Evolutionary conservation across 2,329 filamentous ascomycete genomes (phyloP).

Genomic region (Fusarium lateritium): DNA sequence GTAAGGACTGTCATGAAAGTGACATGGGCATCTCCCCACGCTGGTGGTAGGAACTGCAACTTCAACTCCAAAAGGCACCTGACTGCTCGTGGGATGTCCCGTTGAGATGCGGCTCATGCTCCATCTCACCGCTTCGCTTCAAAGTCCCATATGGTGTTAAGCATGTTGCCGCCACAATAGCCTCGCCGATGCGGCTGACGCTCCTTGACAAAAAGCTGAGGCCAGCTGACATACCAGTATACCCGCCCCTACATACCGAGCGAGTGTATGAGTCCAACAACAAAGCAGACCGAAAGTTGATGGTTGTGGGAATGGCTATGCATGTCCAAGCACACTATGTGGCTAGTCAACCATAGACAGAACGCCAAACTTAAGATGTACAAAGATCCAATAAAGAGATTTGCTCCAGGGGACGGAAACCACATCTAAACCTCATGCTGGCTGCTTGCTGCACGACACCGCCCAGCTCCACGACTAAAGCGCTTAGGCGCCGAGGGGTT

Average conservation of each 20-base stretch:
- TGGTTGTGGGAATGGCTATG: background rate
- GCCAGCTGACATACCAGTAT: conserved; percentile 26
- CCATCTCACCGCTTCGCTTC: conserved; percentile 22
- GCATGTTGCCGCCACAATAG: conserved; percentile 19
- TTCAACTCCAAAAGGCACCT: conserved; percentile 1
- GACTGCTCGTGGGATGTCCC: conserved; percentile 12
- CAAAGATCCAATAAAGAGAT: conserved; percentile 12
- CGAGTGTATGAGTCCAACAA: conserved; percentile 1
- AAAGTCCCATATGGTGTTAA: background rate
- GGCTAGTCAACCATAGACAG: background rate
- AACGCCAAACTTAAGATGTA: background rate
- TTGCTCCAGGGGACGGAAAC: conserved; percentile 7
- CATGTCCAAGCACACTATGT: background rate
- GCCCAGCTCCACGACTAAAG: conserved; percentile 21
- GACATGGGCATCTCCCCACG: conserved; percentile 6
- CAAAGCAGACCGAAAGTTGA: background rate
- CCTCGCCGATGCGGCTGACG: conserved; percentile 26
- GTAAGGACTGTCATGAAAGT: conserved; percentile 11
- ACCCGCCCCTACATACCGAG: conserved; percentile 14
- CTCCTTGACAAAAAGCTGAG: background rate
- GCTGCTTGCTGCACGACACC: conserved; percentile 37
- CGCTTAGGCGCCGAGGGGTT: conserved; percentile 27
- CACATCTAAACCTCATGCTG: conserved; percentile 16
- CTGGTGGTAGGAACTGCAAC: conserved; percentile 4
- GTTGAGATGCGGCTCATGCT: conserved; percentile 7